phyloP scores from a whole-genome alignment of 495 filamentous ascomycete species.

The Lasiosphaeria hispida region DNA sequence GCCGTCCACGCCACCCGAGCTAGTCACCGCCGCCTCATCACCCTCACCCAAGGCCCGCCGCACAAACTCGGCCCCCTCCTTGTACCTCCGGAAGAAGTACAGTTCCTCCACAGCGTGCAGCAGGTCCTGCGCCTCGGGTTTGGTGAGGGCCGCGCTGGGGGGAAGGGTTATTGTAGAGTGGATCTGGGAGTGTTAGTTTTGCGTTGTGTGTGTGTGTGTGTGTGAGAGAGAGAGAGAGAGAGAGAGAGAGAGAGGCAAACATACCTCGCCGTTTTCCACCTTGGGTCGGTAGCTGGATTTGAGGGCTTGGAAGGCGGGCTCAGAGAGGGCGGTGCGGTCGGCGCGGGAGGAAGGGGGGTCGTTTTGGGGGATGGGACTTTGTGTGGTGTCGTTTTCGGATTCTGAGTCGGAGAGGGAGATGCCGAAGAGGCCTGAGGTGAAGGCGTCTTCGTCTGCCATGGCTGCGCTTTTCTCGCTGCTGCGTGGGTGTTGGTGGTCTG shows the following conservation, averaged over 20 bases:
- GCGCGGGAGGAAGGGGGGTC: constrained; percentile 18
- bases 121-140: constrained; percentile 45
- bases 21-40: constrained; percentile 7
- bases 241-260: not conserved
- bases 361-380: constrained; percentile 1
- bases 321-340: constrained; percentile 43
- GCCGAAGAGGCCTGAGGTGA: constrained; percentile 32
- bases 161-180: constrained; percentile 42
- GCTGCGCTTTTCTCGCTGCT: not conserved
- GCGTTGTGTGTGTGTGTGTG: not conserved
- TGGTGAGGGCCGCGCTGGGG: constrained; percentile 26
- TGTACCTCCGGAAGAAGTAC: constrained; percentile 51
- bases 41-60: constrained; percentile 29
- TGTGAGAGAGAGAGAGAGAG: not conserved
- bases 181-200: constrained; percentile 30
- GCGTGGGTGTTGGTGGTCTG: not conserved
- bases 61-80: constrained; percentile 40
- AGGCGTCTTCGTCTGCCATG: constrained; percentile 26
- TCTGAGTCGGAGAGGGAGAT: constrained; percentile 44
- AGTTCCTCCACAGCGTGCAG: constrained; percentile 56
- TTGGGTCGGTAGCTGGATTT: constrained; percentile 38
- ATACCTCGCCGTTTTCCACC: constrained; percentile 48
- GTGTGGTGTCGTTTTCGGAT: constrained; percentile 15
- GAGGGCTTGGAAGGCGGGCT: constrained; percentile 41
- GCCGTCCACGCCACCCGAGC: constrained; percentile 26